Conservation (phyloP, 1,284 basidiomycete genomes). For the Phaffia rhodozyma region DNA sequence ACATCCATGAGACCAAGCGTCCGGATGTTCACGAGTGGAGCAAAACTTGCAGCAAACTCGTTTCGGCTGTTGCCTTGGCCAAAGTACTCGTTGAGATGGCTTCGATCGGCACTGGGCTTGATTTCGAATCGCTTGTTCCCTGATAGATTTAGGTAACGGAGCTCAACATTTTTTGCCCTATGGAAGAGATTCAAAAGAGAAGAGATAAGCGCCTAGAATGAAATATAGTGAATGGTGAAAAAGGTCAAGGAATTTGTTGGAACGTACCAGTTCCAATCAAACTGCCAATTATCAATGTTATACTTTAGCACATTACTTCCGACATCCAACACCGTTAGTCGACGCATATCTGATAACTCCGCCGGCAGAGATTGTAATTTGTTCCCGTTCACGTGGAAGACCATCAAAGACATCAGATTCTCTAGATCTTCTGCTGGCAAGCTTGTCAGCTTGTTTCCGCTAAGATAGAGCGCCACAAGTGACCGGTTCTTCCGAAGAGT, state of each 20-base stretch:
- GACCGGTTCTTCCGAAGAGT: constrained; percentile 58
- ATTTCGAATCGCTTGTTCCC: constrained; percentile 83
- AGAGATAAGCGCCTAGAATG: constrained; percentile 12
- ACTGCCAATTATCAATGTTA: constrained; percentile 97
- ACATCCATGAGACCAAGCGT: constrained; percentile 97
- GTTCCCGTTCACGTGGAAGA: constrained; percentile 88
- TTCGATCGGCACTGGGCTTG: constrained; percentile 46
- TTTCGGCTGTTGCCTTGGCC: constrained; percentile 24
- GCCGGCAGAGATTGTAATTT: constrained; percentile 82
- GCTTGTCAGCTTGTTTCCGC: constrained; percentile 82
- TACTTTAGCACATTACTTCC: constrained; percentile 93
- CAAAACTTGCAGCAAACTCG: constrained; percentile 65
- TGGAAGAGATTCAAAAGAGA: not conserved
- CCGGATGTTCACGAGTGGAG: constrained; percentile 64
- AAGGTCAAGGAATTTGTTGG: not conserved
- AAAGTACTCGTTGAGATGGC: constrained; percentile 25
- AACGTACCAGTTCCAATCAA: constrained; percentile 96
- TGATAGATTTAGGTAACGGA: constrained; percentile 80
- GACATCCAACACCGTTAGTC: constrained; percentile 75
- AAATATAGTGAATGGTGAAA: not conserved
- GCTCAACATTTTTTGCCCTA: constrained; percentile 91
- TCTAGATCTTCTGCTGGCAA: constrained; percentile 81
- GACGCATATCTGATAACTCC: constrained; percentile 73
- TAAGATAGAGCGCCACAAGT: constrained; percentile 81
- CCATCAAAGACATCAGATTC: constrained; percentile 51